Evolutionary conservation across 768 basidiomycete genomes (phyloP).

Genomic region (Auricularia heimuer): DNA sequence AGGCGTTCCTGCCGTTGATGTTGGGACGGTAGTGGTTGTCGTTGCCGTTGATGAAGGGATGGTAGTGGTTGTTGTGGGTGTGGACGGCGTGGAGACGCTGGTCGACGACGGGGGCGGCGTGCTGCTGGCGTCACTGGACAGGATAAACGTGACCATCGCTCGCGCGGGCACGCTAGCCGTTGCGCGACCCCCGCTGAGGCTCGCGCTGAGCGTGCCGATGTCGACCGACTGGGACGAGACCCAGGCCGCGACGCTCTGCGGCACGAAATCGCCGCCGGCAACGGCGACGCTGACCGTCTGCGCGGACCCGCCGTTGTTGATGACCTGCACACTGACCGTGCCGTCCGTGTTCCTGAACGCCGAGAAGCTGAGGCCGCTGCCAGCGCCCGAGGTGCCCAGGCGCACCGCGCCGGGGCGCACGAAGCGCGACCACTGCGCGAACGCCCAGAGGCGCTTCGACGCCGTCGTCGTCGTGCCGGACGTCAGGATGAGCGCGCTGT

Average conservation of each 20-base stretch:
- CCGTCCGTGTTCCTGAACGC: conserved; percentile 9
- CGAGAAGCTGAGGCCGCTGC: neutral
- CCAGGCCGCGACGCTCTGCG: neutral
- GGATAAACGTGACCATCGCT: neutral
- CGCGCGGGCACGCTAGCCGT: neutral
- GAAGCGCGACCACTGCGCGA: conserved; percentile 8
- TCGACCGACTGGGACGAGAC: neutral
- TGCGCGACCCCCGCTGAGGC: neutral
- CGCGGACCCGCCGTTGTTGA: neutral
- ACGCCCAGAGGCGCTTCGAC: conserved; percentile 8
- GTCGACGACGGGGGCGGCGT: neutral
- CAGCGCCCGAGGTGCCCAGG: conserved; percentile 1
- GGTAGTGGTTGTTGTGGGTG: neutral
- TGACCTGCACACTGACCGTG: neutral
- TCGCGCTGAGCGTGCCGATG: neutral
- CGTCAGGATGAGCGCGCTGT: conserved; percentile 3
- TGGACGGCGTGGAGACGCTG: neutral
- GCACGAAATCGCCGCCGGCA: neutral
- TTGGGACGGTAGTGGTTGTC: neutral
- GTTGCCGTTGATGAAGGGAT: neutral
- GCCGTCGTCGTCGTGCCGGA: conserved; percentile 1
- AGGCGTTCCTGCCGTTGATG: neutral
- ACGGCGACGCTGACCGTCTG: neutral
- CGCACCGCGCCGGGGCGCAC: conserved; percentile 9
- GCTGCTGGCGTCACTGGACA: neutral